These are phyloP conservation scores for Adansonia digitata DNA, from an alignment of 345 rosid species.

Conservation along the genomic window DNA sequence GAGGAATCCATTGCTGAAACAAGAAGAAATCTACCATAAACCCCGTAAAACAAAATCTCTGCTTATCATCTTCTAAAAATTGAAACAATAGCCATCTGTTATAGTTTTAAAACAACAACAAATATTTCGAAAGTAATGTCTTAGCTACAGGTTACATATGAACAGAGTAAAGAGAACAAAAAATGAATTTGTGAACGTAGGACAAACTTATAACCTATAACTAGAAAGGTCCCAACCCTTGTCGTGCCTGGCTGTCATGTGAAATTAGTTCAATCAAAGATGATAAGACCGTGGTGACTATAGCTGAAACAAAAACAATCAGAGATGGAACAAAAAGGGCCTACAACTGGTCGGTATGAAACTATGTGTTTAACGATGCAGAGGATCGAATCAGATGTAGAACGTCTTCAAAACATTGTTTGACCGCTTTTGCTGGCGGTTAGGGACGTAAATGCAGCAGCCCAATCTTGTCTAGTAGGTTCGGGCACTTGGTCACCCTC, in stretches of 20 bases:
- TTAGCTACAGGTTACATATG: background rate
- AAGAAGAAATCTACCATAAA: background rate
- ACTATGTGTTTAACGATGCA: too few species aligned
- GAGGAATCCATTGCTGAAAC: background rate
- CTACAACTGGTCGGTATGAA: background rate
- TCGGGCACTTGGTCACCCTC: constrained; percentile 40
- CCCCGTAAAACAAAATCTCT: background rate
- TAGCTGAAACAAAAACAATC: background rate
- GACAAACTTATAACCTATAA: background rate
- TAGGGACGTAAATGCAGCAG: constrained; percentile 33
- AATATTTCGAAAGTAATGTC: background rate
- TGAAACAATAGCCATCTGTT: background rate
- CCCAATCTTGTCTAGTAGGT: constrained; percentile 41
- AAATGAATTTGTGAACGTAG: background rate
- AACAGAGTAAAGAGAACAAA: background rate
- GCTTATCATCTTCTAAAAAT: background rate
- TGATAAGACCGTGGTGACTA: background rate
- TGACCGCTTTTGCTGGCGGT: background rate
- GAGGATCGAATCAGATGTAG: too few species aligned
- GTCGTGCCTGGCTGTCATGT: background rate
- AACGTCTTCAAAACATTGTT: too few species aligned
- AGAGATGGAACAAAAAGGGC: background rate
- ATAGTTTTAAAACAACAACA: background rate
- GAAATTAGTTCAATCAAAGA: background rate
- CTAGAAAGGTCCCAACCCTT: background rate